Conservation (phyloP, 2,329 filamentous ascomycete species). For the Aureobasidium sp. region DNA sequence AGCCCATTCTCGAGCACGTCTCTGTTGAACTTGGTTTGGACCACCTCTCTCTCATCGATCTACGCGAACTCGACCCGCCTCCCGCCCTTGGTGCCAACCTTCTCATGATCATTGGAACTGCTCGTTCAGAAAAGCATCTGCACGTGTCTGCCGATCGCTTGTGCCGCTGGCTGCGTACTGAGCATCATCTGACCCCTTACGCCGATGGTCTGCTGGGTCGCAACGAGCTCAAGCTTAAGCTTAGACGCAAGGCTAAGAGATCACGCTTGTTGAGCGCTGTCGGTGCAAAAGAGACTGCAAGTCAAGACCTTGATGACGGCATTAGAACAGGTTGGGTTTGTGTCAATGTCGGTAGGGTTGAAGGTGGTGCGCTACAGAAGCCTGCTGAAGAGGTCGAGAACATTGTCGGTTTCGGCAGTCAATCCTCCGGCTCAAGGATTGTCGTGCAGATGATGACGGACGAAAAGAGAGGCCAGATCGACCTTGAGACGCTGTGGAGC, state of each 20-base stretch:
- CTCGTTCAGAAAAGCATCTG: slow-evolving; percentile 85
- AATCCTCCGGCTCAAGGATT: slow-evolving; percentile 50
- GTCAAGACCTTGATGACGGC: slow-evolving; percentile 66
- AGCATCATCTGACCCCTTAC: slow-evolving; percentile 63
- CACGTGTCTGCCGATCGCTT: slow-evolving; percentile 87
- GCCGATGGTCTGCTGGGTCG: slow-evolving; percentile 85
- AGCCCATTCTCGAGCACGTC: slow-evolving; percentile 66
- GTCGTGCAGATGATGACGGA: slow-evolving; percentile 68
- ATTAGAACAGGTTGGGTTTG: slow-evolving; percentile 95
- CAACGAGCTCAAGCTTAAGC: slow-evolving; percentile 83
- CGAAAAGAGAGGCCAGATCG: slow-evolving; percentile 59
- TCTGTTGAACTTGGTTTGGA: slow-evolving; percentile 83
- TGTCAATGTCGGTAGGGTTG: slow-evolving; percentile 72
- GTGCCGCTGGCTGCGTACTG: slow-evolving; percentile 72
- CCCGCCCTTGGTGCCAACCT: slow-evolving; percentile 81
- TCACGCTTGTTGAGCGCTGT: slow-evolving; percentile 72
- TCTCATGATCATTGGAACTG: slow-evolving; percentile 87
- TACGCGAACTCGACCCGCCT: slow-evolving; percentile 76
- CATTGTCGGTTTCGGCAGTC: slow-evolving; percentile 70
- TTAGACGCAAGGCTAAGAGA: slow-evolving; percentile 71
- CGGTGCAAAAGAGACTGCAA: slow-evolving; percentile 50
- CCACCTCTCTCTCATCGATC: slow-evolving; percentile 69
- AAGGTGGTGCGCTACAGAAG: slow-evolving; percentile 54
- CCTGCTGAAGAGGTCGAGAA: slow-evolving; percentile 29
- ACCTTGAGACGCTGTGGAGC: slow-evolving; percentile 59